These are phyloP conservation scores for Alternaria sp. DNA, from an alignment of 2,329 filamentous ascomycete species.

Conservation along the genomic window DNA sequence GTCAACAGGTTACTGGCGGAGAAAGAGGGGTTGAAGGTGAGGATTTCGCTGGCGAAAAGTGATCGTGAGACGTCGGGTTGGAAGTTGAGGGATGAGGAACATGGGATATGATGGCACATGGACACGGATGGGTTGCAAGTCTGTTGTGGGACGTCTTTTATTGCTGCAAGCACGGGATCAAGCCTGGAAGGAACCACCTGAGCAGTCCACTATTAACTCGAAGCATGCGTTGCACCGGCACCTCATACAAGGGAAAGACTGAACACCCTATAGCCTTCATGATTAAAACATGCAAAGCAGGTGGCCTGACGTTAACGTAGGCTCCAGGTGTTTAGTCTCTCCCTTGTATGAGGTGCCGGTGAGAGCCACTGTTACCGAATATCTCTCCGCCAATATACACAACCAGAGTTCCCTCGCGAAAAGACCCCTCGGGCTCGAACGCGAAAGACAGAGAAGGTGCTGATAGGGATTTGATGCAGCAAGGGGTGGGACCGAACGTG, in stretches of 20 bases:
- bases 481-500: neutral
- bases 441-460: too few species aligned
- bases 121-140: neutral
- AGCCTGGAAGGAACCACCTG: neutral
- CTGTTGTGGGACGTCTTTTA: neutral
- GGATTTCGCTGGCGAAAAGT: neutral
- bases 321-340: too few species aligned
- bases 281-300: too few species aligned
- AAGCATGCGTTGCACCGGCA: neutral
- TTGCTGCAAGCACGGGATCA: neutral
- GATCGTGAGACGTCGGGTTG: neutral
- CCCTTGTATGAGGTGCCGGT: too few species aligned
- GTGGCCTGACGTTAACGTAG: too few species aligned
- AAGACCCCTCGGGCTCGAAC: too few species aligned
- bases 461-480: neutral
- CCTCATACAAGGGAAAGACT: too few species aligned
- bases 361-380: too few species aligned
- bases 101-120: neutral
- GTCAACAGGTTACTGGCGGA: neutral
- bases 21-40: neutral
- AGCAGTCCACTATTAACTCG: neutral
- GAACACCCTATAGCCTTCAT: too few species aligned
- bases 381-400: too few species aligned
- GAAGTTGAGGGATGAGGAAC: neutral
- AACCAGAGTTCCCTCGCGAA: too few species aligned